phyloP scores from a whole-genome alignment of 441 rosid genomes.

The Aquilaria agallochum region DNA sequence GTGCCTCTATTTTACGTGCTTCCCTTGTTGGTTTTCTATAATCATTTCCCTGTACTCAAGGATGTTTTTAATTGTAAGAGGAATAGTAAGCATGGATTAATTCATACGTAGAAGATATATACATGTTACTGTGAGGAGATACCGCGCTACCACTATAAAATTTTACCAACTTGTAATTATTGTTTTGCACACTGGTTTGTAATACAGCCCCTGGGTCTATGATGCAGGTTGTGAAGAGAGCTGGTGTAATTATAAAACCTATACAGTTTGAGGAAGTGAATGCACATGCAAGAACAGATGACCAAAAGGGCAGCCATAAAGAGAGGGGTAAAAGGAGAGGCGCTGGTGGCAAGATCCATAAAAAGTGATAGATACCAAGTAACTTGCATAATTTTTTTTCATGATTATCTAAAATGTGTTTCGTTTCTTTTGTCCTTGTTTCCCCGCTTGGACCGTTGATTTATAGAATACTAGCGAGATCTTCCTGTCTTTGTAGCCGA shows the following conservation, averaged over 20 bases:
- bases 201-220: too few species aligned
- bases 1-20: too few species aligned
- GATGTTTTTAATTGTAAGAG: not conserved
- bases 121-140: not conserved
- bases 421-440: too few species aligned
- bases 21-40: too few species aligned
- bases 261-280: conserved; percentile 60
- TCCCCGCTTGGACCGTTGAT: too few species aligned
- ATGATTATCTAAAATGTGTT: not conserved
- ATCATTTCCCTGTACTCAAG: not conserved
- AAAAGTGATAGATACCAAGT: not conserved
- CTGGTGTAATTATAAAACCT: conserved; percentile 78
- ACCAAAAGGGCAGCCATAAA: conserved; percentile 28
- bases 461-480: too few species aligned
- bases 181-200: too few species aligned
- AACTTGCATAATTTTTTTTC: not conserved
- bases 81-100: not conserved
- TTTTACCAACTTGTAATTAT: too few species aligned
- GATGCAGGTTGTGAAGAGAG: conserved; percentile 69
- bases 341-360: conserved; percentile 10
- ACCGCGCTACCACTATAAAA: too few species aligned
- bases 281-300: conserved; percentile 40
- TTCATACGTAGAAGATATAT: not conserved
- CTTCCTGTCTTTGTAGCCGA: too few species aligned
- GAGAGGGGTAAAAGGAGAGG: conserved; percentile 21